Evolutionary conservation across 805 yeast species (phyloP).

Genomic region (Naumovozyma baii): DNA sequence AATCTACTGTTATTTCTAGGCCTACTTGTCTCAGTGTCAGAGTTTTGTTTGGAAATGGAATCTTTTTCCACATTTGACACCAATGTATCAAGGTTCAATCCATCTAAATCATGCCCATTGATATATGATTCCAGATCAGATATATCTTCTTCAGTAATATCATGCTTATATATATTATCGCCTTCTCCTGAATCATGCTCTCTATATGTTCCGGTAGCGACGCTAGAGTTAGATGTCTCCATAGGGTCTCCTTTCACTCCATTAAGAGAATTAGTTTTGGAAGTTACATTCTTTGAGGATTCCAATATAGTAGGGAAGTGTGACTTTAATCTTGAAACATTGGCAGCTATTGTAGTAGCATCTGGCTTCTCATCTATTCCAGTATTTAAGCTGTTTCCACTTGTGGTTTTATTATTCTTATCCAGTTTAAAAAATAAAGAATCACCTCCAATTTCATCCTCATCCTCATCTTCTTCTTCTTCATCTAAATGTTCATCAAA

Average conservation of each 20-base stretch:
- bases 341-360: slow-evolving; percentile 4
- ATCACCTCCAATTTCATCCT: slow-evolving; percentile 17
- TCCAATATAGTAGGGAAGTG: slow-evolving; percentile 10
- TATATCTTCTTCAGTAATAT: slow-evolving; percentile 5
- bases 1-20: slow-evolving; percentile 2
- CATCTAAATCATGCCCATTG: slow-evolving; percentile 25
- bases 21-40: slow-evolving; percentile 4
- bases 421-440: slow-evolving; percentile 21
- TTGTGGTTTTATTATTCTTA: not conserved
- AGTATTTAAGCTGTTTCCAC: not conserved
- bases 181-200: not conserved
- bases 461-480: slow-evolving; percentile 28
- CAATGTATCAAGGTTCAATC: slow-evolving; percentile 14
- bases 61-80: slow-evolving; percentile 6
- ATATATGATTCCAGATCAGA: slow-evolving; percentile 28
- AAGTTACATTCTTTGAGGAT: slow-evolving; percentile 4
- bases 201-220: not conserved
- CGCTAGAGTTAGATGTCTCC: not conserved
- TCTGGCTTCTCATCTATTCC: not conserved
- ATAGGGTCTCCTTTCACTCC: slow-evolving; percentile 1
- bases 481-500: slow-evolving; percentile 26
- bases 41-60: slow-evolving; percentile 4
- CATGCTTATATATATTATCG: slow-evolving; percentile 2
- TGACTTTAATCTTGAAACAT: slow-evolving; percentile 12
- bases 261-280: slow-evolving; percentile 5